phyloP scores from a whole-genome alignment of 2,329 filamentous ascomycete genomes.

The Fusarium devonianum region DNA sequence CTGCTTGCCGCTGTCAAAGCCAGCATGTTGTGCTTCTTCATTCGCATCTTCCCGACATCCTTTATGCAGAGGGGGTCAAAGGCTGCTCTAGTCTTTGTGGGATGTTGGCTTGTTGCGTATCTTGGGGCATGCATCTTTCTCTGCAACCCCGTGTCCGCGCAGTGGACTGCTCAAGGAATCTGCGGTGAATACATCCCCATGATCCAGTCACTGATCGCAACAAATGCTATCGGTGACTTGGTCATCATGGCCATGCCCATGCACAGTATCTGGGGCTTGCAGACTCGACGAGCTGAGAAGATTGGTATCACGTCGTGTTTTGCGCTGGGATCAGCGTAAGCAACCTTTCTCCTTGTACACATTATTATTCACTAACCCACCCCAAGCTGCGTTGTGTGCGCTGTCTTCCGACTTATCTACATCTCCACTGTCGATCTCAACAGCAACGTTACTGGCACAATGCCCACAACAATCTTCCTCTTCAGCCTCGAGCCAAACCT shows the following conservation, averaged over 20 bases:
- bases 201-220: slow-evolving; percentile 48
- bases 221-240: slow-evolving; percentile 49
- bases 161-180: slow-evolving; percentile 48
- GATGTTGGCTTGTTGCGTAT: slow-evolving; percentile 53
- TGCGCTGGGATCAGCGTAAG: slow-evolving; percentile 47
- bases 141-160: slow-evolving; percentile 53
- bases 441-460: slow-evolving; percentile 49
- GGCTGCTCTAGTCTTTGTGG: slow-evolving; percentile 47
- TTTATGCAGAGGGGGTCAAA: slow-evolving; percentile 42
- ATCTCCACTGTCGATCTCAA: slow-evolving; percentile 48
- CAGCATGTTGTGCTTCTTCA: slow-evolving; percentile 41
- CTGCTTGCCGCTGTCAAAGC: slow-evolving; percentile 39
- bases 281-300: slow-evolving; percentile 48
- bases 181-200: slow-evolving; percentile 48
- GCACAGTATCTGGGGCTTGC: slow-evolving; percentile 48
- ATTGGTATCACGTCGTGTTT: slow-evolving; percentile 49
- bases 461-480: slow-evolving; percentile 50
- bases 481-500: slow-evolving; percentile 51
- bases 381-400: slow-evolving; percentile 47
- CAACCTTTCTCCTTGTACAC: fast-evolving
- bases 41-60: slow-evolving; percentile 38
- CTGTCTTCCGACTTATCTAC: slow-evolving; percentile 49
- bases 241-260: slow-evolving; percentile 50
- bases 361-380: slow-evolving; percentile 12
- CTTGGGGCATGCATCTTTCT: slow-evolving; percentile 53